Base-by-base conservation (phyloP, 2,329 filamentous ascomycete genomes). In the Epichloe uncinata region DNA sequence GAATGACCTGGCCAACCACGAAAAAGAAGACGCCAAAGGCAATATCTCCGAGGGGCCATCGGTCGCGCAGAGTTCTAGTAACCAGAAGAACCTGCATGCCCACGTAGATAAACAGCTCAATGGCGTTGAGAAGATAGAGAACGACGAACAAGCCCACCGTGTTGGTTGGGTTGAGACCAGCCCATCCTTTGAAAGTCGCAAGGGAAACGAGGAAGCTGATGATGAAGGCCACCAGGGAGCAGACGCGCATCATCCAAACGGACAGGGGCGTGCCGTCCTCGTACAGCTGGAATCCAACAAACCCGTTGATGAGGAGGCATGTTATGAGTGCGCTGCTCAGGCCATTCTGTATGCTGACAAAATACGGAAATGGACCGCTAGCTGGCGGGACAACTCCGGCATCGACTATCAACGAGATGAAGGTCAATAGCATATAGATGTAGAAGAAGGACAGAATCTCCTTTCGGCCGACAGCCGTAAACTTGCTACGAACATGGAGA, bases 251-350 rank as follows among this genome's bases (percentile, higher is more conserved):
- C 58, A 96, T 81, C 93, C 93, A 98, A 42, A 98, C 83, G 0
- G 90, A 96, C 38, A 97, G 73, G 2, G 85, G 84, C 1, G 93
- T 98, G 47, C 93, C 93, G 61, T 98, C 93, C 68, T 98, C 93
- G 66, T 98, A 98, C 12, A 98, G 75, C 69, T 97, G 93, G 69
- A 98, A 98, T 35, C 93, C 93, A 49, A 98, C 91, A 62, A 98
- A 98, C 42, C 93, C 93, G 66, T 97, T 97, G 73, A 98, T 90
- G 59, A 97, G 73, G 50, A 98, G 74, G 65, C 85, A 94, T 26
- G 88, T 91, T 64, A 93, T 84, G 30, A 95, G 77, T 1, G 93
- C 87, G 36, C 88, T 95, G 20, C 82, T 74, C 48, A 98, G 73
- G 13, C 91, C 93, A 55, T 84, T 84, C 61, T 98, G 93, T 5